Evolutionary conservation across 2,329 filamentous ascomycete genomes (phyloP).

Genomic region (Apiospora aurea): DNA sequence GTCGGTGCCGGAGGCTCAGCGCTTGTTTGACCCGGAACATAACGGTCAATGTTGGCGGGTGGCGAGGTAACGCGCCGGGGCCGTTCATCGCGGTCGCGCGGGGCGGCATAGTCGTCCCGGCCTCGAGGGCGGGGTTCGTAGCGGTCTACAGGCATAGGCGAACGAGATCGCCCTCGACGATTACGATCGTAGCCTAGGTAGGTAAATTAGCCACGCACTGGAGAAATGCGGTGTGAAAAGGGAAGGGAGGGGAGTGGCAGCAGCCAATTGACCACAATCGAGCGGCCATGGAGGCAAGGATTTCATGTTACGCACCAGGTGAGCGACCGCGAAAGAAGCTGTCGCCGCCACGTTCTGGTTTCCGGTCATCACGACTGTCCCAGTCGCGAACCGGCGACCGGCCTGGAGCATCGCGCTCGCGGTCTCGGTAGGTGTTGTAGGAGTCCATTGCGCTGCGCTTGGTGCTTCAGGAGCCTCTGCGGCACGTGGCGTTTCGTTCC

Average conservation of each 20-base stretch:
- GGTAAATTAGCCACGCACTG: slow-evolving; percentile 34
- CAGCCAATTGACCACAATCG: slow-evolving; percentile 2
- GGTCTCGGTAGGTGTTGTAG: slow-evolving; percentile 61
- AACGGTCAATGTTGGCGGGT: slow-evolving; percentile 80
- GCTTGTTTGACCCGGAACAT: slow-evolving; percentile 77
- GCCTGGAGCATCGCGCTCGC: slow-evolving; percentile 56
- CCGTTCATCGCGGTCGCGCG: slow-evolving; percentile 61
- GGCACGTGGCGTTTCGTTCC: slow-evolving; percentile 5
- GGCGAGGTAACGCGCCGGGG: slow-evolving; percentile 65
- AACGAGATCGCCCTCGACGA: slow-evolving; percentile 72
- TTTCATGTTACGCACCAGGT: slow-evolving; percentile 64
- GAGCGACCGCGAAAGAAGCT: slow-evolving; percentile 72
- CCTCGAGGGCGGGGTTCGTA: slow-evolving; percentile 74
- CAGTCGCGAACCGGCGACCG: slow-evolving; percentile 64
- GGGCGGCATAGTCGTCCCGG: slow-evolving; percentile 70
- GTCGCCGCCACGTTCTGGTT: slow-evolving; percentile 63
- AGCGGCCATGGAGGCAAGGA: not conserved
- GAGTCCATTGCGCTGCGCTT: slow-evolving; percentile 55
- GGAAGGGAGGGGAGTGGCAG: not conserved
- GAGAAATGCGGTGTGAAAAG: not conserved
- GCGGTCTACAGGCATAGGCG: slow-evolving; percentile 73
- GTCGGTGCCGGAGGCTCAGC: slow-evolving; percentile 55
- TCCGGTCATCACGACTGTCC: slow-evolving; percentile 60
- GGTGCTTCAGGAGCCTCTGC: not conserved
- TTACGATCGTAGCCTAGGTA: slow-evolving; percentile 63